Conservation (phyloP, 306 rosid species). For the Vigna mungo region DNA sequence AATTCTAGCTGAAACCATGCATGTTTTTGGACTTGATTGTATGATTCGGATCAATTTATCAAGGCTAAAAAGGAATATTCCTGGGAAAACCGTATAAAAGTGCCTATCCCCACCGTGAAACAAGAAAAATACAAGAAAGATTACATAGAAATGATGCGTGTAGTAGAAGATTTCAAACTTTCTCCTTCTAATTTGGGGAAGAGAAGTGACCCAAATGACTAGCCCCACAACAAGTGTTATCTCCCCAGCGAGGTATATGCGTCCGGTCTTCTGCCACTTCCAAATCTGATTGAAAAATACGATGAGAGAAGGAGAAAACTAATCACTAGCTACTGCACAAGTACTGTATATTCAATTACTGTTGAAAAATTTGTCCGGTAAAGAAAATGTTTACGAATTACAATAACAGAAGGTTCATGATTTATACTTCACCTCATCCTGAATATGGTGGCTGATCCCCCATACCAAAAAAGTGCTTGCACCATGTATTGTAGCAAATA, state of each 20-base stretch:
- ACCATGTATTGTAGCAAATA: slow-evolving; percentile 79
- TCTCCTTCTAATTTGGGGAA: slow-evolving; percentile 86
- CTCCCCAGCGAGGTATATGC: slow-evolving; percentile 90
- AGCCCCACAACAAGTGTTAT: slow-evolving; percentile 65
- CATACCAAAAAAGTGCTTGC: slow-evolving; percentile 80
- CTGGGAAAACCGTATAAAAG: slow-evolving; percentile 79
- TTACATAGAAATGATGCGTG: slow-evolving; percentile 79
- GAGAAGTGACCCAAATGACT: slow-evolving; percentile 80
- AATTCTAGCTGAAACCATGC: slow-evolving; percentile 68
- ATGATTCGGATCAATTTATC: slow-evolving; percentile 80
- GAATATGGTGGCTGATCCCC: slow-evolving; percentile 81
- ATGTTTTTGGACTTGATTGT: slow-evolving; percentile 77
- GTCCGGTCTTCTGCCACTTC: slow-evolving; percentile 86
- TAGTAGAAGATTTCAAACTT: slow-evolving; percentile 85
- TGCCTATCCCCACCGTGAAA: slow-evolving; percentile 93
- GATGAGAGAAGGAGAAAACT: slow-evolving; percentile 17
- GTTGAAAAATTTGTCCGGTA: slow-evolving; percentile 3
- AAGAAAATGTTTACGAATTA: slow-evolving; percentile 12
- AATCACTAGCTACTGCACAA: slow-evolving; percentile 6
- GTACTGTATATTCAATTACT: background rate
- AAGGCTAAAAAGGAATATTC: slow-evolving; percentile 80
- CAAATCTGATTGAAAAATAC: slow-evolving; percentile 59
- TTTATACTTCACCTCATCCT: slow-evolving; percentile 64
- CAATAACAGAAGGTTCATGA: slow-evolving; percentile 17
- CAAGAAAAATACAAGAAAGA: slow-evolving; percentile 84